Conservation (phyloP, 768 basidiomycete species). For the Russula dissimulans region DNA sequence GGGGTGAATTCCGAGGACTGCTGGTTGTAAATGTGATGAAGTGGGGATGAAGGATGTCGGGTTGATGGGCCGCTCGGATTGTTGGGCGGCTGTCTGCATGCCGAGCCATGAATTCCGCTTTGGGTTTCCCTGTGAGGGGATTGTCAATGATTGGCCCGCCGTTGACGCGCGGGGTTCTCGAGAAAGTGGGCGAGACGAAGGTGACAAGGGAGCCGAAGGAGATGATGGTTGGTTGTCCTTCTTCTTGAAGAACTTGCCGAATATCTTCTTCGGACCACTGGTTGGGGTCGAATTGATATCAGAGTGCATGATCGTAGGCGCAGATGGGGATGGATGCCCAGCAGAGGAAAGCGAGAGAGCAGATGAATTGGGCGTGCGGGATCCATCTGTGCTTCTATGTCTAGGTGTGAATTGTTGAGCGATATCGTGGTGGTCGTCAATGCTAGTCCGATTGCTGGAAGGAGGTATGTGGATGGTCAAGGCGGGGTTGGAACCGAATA, state of each 20-base stretch:
- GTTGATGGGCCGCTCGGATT: background rate
- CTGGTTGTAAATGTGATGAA: slow-evolving; percentile 28
- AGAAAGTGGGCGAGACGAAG: background rate
- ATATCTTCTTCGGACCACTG: slow-evolving; percentile 47
- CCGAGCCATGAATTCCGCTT: slow-evolving; percentile 21
- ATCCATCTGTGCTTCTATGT: background rate
- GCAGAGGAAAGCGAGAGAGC: slow-evolving; percentile 16
- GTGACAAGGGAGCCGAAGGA: slow-evolving; percentile 6
- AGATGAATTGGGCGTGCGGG: slow-evolving; percentile 17
- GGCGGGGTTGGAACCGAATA: slow-evolving; percentile 36
- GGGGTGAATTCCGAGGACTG: slow-evolving; percentile 63
- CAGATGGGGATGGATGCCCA: slow-evolving; percentile 15
- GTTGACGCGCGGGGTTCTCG: slow-evolving; percentile 3
- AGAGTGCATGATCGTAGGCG: slow-evolving; percentile 21
- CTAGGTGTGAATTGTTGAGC: background rate
- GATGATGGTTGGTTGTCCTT: slow-evolving; percentile 28
- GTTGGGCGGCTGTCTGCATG: slow-evolving; percentile 9
- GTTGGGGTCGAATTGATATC: slow-evolving; percentile 23
- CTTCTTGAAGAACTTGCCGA: slow-evolving; percentile 65
- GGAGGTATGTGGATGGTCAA: slow-evolving; percentile 13
- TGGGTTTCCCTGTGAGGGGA: slow-evolving; percentile 1
- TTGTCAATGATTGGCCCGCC: background rate
- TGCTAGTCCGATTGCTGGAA: slow-evolving; percentile 25
- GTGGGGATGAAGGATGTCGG: slow-evolving; percentile 2
- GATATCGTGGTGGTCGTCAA: slow-evolving; percentile 20